These are phyloP conservation scores for Ascochyta rabiei DNA, from an alignment of 2,329 filamentous ascomycete genomes.

Conservation along the genomic window DNA sequence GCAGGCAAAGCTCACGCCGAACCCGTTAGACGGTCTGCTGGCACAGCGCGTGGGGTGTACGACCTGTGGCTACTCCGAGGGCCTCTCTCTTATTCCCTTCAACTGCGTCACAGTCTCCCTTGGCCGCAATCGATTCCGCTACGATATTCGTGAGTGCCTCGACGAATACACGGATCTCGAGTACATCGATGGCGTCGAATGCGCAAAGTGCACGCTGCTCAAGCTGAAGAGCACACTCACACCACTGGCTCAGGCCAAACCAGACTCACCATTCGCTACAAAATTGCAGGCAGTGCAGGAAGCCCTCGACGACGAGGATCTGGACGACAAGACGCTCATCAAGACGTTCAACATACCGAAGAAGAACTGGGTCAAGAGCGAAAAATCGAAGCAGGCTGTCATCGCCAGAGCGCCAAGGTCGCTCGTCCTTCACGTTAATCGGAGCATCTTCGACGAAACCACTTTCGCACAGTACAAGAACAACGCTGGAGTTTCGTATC, in stretches of 20 bases:
- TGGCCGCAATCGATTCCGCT: slow-evolving; percentile 63
- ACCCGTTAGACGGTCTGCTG: slow-evolving; percentile 84
- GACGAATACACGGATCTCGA: slow-evolving; percentile 87
- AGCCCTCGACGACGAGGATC: slow-evolving; percentile 79
- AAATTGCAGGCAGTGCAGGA: slow-evolving; percentile 70
- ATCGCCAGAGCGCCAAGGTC: slow-evolving; percentile 82
- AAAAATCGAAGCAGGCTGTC: slow-evolving; percentile 88
- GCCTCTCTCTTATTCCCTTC: slow-evolving; percentile 88
- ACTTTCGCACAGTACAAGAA: slow-evolving; percentile 86
- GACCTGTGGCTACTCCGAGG: slow-evolving; percentile 83
- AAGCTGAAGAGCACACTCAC: slow-evolving; percentile 53
- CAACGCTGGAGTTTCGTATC: slow-evolving; percentile 77
- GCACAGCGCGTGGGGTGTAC: slow-evolving; percentile 90
- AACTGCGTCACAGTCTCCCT: slow-evolving; percentile 90
- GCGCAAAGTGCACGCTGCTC: slow-evolving; percentile 85
- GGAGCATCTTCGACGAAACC: slow-evolving; percentile 85
- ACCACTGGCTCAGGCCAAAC: slow-evolving; percentile 28
- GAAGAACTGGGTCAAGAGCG: slow-evolving; percentile 73
- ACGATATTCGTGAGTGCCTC: slow-evolving; percentile 78
- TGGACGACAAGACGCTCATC: slow-evolving; percentile 60
- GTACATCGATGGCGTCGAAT: slow-evolving; percentile 86
- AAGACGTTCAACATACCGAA: slow-evolving; percentile 56
- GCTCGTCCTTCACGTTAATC: slow-evolving; percentile 85
- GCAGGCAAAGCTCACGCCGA: slow-evolving; percentile 55
- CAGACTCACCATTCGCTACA: slow-evolving; percentile 53